phyloP scores from a whole-genome alignment of 805 yeast genomes.

The Yarrowia sp. region DNA sequence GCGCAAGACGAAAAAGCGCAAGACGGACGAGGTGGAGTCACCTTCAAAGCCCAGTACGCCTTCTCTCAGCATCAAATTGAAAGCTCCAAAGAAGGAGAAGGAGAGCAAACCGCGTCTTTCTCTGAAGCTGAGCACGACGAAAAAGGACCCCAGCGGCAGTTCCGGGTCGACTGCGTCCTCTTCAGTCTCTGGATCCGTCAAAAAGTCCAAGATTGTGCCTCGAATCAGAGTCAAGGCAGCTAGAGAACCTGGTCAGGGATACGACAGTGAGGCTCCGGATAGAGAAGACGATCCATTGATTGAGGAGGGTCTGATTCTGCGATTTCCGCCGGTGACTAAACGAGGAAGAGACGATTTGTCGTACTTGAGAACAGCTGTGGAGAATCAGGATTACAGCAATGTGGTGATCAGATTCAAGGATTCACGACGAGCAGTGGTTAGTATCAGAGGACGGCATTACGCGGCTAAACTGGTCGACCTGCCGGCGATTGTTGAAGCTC shows the following conservation, averaged over 20 bases:
- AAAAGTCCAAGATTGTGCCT: slow-evolving; percentile 36
- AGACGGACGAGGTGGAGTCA: background rate
- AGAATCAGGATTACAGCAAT: slow-evolving; percentile 60
- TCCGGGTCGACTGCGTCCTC: background rate
- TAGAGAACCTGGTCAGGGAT: slow-evolving; percentile 88
- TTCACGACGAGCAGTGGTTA: slow-evolving; percentile 70
- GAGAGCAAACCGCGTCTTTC: slow-evolving; percentile 2
- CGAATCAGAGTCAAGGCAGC: slow-evolving; percentile 55
- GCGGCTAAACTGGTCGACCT: slow-evolving; percentile 85
- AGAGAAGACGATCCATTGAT: slow-evolving; percentile 90
- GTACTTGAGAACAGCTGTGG: slow-evolving; percentile 70
- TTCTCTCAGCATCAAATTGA: slow-evolving; percentile 3
- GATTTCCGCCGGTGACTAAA: slow-evolving; percentile 52
- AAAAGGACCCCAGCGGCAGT: background rate
- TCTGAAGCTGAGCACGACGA: background rate
- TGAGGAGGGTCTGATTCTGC: slow-evolving; percentile 78
- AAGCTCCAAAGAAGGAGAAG: slow-evolving; percentile 11
- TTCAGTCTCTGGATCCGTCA: background rate
- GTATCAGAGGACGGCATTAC: slow-evolving; percentile 65
- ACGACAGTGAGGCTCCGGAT: slow-evolving; percentile 95
- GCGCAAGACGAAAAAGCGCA: background rate
- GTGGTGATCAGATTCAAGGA: slow-evolving; percentile 81
- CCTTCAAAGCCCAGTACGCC: background rate
- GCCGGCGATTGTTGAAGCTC: slow-evolving; percentile 84
- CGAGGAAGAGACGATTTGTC: slow-evolving; percentile 55